A percentile compares a stretch with the other conserved stretches of the same genome.
Evolutionary conservation across 768 basidiomycete species (phyloP).

Genomic region (Suillus luteus): DNA sequence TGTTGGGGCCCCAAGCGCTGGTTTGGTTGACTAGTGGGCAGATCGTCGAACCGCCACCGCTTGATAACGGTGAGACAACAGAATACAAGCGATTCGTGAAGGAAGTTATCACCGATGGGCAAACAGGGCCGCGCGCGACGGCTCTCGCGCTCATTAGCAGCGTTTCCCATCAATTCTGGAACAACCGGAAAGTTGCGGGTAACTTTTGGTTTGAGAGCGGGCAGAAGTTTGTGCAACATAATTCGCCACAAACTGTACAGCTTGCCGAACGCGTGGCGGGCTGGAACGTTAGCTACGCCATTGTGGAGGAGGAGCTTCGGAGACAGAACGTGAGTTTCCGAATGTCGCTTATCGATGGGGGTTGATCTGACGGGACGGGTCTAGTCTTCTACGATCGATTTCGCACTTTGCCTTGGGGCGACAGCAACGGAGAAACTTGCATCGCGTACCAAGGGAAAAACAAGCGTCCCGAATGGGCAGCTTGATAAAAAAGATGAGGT

Average conservation of each 20-base stretch:
- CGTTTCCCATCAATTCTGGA: constrained; percentile 81
- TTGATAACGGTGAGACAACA: constrained; percentile 93
- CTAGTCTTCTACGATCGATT: constrained; percentile 97
- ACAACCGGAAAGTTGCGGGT: constrained; percentile 68
- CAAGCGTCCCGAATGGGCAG: constrained; percentile 41
- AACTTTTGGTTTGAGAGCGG: constrained; percentile 77
- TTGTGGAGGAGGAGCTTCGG: constrained; percentile 93
- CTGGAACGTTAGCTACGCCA: constrained; percentile 85
- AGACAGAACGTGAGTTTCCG: constrained; percentile 84
- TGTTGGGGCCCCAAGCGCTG: constrained; percentile 85
- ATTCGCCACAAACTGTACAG: constrained; percentile 76
- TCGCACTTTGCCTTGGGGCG: constrained; percentile 91
- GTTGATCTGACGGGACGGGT: constrained; percentile 17
- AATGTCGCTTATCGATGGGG: constrained; percentile 25
- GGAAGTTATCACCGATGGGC: constrained; percentile 94
- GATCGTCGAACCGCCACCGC: constrained; percentile 81
- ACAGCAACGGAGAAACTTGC: constrained; percentile 82
- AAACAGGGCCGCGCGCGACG: constrained; percentile 91
- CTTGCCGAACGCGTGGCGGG: constrained; percentile 84
- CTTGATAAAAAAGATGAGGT: constrained; percentile 98
- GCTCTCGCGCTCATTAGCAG: constrained; percentile 85
- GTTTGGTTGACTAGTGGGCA: constrained; percentile 93
- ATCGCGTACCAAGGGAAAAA: constrained; percentile 73
- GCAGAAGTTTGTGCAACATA: constrained; percentile 68
- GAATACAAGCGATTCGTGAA: constrained; percentile 95